Conservation (phyloP, 2,329 filamentous ascomycete species). For the Penicillium brasilianum region DNA sequence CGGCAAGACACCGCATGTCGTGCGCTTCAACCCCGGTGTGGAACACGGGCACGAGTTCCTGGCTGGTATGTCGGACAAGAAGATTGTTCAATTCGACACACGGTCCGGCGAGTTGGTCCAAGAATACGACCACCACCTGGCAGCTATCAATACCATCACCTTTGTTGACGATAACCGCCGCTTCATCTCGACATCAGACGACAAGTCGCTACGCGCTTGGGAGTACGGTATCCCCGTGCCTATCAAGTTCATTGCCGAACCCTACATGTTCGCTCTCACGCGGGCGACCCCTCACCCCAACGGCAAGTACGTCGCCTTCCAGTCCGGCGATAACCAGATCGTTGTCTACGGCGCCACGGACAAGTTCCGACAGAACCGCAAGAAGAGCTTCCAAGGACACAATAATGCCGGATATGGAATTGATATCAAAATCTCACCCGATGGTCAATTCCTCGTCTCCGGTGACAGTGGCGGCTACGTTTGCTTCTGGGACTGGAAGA, state of each 20-base stretch:
- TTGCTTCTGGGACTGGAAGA: conserved; percentile 99
- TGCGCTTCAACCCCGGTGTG: conserved; percentile 85
- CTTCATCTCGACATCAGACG: conserved; percentile 97
- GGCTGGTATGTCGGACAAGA: conserved; percentile 97
- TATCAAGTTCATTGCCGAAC: conserved; percentile 97
- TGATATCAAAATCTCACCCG: conserved; percentile 84
- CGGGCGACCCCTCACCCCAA: conserved; percentile 82
- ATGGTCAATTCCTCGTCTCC: conserved; percentile 86
- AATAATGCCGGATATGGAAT: conserved; percentile 95
- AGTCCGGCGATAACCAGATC: conserved; percentile 93
- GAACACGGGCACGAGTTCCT: conserved; percentile 86
- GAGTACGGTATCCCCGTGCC: conserved; percentile 98
- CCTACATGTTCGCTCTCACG: conserved; percentile 96
- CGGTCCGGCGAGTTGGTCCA: conserved; percentile 83
- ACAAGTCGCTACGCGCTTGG: conserved; percentile 95
- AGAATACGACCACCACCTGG: conserved; percentile 97
- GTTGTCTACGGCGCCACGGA: conserved; percentile 93
- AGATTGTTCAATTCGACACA: conserved; percentile 96
- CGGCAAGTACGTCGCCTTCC: conserved; percentile 93
- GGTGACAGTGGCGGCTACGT: conserved; percentile 89
- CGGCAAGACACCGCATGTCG: conserved; percentile 91
- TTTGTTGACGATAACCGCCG: conserved; percentile 94
- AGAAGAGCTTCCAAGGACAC: conserved; percentile 94
- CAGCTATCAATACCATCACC: conserved; percentile 96
- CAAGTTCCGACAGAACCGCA: conserved; percentile 95